Conservation (phyloP, 257 asterid species). For the Forsythia viridissima region DNA sequence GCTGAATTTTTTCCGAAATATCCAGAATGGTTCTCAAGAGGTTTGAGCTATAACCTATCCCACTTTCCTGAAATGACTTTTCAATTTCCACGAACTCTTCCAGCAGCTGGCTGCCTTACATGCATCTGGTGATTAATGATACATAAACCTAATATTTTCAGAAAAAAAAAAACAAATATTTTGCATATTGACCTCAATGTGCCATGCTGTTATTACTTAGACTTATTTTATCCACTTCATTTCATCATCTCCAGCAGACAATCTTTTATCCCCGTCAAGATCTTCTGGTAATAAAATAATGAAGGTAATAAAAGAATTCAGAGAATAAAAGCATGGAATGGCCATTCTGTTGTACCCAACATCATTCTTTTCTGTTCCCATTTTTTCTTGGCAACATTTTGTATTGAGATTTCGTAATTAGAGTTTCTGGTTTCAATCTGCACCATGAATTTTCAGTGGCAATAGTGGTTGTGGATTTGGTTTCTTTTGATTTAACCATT, state of each 20-base stretch:
- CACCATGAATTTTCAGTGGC: background rate
- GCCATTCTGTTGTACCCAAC: background rate
- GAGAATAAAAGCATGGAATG: background rate
- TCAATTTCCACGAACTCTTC: background rate
- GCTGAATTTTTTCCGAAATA: slow-evolving; percentile 71
- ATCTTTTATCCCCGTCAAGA: background rate
- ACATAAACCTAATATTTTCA: background rate
- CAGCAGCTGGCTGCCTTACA: background rate
- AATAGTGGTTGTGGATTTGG: background rate
- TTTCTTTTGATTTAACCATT: background rate
- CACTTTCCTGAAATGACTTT: slow-evolving; percentile 12
- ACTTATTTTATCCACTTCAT: background rate
- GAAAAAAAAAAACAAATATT: background rate
- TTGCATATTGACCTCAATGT: background rate
- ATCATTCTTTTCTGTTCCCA: background rate
- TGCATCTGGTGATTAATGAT: background rate
- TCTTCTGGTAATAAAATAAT: background rate
- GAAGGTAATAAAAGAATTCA: background rate
- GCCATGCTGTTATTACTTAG: background rate
- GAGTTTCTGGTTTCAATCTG: background rate
- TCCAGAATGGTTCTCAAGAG: slow-evolving; percentile 72
- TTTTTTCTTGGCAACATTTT: background rate
- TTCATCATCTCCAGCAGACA: background rate
- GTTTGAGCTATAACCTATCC: slow-evolving; percentile 38
- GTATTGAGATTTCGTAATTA: background rate